Evolutionary conservation across 495 filamentous ascomycete genomes (phyloP), one percentile per base, ranked within the genome.

Genomic region (Aspergillus sclerotiicarbonarius): DNA sequence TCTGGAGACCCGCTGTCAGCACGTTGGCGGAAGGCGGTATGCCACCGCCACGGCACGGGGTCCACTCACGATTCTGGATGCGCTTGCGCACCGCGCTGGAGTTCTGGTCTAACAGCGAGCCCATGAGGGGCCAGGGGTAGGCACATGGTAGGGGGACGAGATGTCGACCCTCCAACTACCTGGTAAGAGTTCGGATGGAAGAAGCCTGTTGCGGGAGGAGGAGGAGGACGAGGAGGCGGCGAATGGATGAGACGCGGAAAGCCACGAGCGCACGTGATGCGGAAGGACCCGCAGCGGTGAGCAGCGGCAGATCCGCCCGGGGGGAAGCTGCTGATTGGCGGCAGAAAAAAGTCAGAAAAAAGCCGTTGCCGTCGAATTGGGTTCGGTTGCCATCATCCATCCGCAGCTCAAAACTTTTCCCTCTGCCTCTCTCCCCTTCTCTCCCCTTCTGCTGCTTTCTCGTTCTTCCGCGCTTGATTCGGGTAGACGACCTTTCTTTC

Each of bases 61-160:
- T 44, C 30, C 50, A 46, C 60, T 18, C 76, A 79, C 78, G 92
- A 56, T 72, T 82, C 62, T 90, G 88, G 64, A 97, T 95, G 66
- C 88, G 82, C 71, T 96, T 96, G 64, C 89, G 88, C 71, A 90
- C 85, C 2, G 81, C 79, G 45, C 82, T 81, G 32, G 92, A 95
- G 56, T 88, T 91, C 62, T 80, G 81, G 57, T 94, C 86, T 33
- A 92, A 79, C 53, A 84, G 80, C 54, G 87, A 92, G 65, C 90
- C 90, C 92, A 96, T 96, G 20, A 55, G 80, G 76, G 69, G 67
- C 70, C 39, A 60, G 49, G 18, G 15, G 30, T 15, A 60, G 53
- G 51, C 57, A 43, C 61, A 66, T 71, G 62, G 60, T 70, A 45
- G 46, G 58, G 37, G 49, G 43, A 62, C 37, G 46, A 51, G 9